Percentiles rank a stretch among this genome's conserved stretches.
Conservation (phyloP, 2,329 filamentous ascomycete genomes). For the Botrytis squamosa region DNA sequence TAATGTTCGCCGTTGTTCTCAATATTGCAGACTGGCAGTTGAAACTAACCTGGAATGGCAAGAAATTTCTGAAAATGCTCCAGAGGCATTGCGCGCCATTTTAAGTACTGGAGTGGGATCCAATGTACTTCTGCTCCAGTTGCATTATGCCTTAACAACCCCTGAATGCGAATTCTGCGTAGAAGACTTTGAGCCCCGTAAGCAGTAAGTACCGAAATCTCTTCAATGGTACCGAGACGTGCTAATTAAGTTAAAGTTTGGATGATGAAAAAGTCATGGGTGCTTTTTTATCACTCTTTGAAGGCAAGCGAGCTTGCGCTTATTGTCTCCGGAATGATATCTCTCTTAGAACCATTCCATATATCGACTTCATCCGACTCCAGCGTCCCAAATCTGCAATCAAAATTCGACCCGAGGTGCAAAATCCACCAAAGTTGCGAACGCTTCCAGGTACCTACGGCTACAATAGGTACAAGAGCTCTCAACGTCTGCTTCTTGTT, state of each 20-base stretch:
- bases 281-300: constrained; percentile 25
- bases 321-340: constrained; percentile 26
- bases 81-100: constrained; percentile 7
- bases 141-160: constrained; percentile 6
- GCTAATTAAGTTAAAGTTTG: not conserved
- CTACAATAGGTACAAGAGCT: not conserved
- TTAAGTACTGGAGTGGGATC: not conserved
- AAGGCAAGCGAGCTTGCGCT: constrained; percentile 24
- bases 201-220: not conserved
- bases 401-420: not conserved
- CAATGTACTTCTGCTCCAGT: not conserved
- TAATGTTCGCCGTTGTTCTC: not conserved
- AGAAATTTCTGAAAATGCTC: not conserved
- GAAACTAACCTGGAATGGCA: not conserved
- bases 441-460: not conserved
- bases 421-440: not conserved
- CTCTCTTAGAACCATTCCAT: not conserved
- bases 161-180: constrained; percentile 3
- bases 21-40: not conserved
- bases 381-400: not conserved
- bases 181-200: not conserved
- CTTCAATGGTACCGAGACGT: not conserved
- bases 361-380: not conserved
- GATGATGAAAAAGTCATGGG: not conserved
- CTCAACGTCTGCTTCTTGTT: not conserved